Evolutionary conservation across 352 stramenopile species (phyloP).

Genomic region (Phytophthora fragariaefolia): DNA sequence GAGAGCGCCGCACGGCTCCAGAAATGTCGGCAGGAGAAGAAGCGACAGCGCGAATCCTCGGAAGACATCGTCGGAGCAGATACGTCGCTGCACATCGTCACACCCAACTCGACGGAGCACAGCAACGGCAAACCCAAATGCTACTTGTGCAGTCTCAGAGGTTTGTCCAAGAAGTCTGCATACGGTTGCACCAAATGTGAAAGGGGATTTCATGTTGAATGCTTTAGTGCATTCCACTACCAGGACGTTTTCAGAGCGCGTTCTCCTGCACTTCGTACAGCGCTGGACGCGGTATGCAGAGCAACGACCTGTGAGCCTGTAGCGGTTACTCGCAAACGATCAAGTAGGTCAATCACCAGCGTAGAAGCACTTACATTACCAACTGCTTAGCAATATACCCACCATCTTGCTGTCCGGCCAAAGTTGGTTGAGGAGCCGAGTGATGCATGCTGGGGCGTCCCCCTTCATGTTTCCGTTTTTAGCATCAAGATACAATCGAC

Average conservation of each 20-base stretch:
- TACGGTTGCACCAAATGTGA: slow-evolving; percentile 21
- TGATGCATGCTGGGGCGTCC: neutral
- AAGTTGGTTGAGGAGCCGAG: neutral
- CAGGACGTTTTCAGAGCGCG: slow-evolving; percentile 17
- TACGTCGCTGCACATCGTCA: slow-evolving; percentile 19
- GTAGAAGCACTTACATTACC: slow-evolving; percentile 3
- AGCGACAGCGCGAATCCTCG: slow-evolving; percentile 3
- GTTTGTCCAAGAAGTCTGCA: slow-evolving; percentile 1
- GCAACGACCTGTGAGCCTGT: slow-evolving; percentile 2
- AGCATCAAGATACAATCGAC: no score
- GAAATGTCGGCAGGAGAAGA: neutral
- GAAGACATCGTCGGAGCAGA: slow-evolving; percentile 8
- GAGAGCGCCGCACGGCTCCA: neutral
- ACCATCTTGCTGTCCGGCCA: slow-evolving; percentile 8
- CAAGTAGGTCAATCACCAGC: slow-evolving; percentile 13
- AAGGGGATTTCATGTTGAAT: slow-evolving; percentile 16
- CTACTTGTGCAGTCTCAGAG: slow-evolving; percentile 16
- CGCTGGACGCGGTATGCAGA: slow-evolving; percentile 4
- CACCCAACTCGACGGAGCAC: slow-evolving; percentile 7
- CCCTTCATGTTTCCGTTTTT: slow-evolving; percentile 4
- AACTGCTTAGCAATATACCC: slow-evolving; percentile 3
- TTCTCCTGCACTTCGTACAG: slow-evolving; percentile 1
- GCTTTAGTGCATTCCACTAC: slow-evolving; percentile 14
- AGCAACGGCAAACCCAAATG: slow-evolving; percentile 13
- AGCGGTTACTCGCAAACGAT: neutral